phyloP scores from a whole-genome alignment of 2,329 filamentous ascomycete genomes.

The Talaromyces sp. region DNA sequence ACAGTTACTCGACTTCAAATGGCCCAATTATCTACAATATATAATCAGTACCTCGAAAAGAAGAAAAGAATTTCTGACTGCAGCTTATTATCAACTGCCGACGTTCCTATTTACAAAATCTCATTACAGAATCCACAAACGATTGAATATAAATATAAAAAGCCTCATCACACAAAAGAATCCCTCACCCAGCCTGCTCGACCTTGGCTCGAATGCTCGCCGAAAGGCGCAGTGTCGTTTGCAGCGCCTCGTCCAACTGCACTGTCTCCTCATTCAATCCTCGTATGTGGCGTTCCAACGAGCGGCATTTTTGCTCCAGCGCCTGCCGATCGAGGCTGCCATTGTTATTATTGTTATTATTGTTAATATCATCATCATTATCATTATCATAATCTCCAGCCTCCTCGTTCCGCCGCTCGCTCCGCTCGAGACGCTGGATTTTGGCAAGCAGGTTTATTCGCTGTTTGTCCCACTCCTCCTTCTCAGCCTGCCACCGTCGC shows the following conservation, averaged over 20 bases:
- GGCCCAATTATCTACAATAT: too few relatives aligned
- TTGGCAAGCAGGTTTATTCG: slow-evolving; percentile 27
- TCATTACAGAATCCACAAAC: too few relatives aligned
- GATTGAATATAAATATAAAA: too few relatives aligned
- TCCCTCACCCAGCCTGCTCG: not conserved
- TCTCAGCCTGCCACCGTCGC: slow-evolving; percentile 37
- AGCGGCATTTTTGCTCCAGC: not conserved
- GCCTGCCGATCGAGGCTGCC: not conserved
- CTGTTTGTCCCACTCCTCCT: slow-evolving; percentile 24
- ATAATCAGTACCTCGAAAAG: too few relatives aligned
- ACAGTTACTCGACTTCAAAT: too few relatives aligned
- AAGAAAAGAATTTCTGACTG: too few relatives aligned
- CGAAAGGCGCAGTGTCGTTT: not conserved
- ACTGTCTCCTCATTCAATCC: not conserved
- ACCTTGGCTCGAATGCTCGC: not conserved
- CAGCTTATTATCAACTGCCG: too few relatives aligned
- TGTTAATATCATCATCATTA: not conserved
- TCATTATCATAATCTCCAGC: not conserved
- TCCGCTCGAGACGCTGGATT: slow-evolving; percentile 29
- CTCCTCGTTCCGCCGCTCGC: slow-evolving; percentile 15
- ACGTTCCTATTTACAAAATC: too few relatives aligned
- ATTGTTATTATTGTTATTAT: not conserved
- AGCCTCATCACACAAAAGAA: too few relatives aligned
- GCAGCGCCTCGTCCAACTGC: not conserved
- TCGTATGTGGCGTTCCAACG: not conserved